Base-by-base conservation (phyloP, 257 asterid species). In the Solanum medicagineum region DNA sequence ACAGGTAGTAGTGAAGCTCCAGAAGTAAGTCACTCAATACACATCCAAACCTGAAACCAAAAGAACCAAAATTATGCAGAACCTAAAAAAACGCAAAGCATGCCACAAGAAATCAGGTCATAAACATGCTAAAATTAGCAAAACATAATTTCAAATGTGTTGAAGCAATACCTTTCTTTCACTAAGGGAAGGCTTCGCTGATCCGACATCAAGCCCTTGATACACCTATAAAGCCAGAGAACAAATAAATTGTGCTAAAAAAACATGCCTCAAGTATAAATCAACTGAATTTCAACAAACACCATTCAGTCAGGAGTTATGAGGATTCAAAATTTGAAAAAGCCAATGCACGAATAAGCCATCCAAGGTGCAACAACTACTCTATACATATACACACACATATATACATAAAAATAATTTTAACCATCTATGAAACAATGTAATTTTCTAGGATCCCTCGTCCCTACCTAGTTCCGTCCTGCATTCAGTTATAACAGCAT, bases 171-270 rank as follows among this genome's bases (percentile, higher is more conserved):
- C 99, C 98, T 92, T 89, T 90, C 97, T 91, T 69, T 95, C 98
- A 62, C 69, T 81, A 60, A 86, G 4, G 1, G 98, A 90, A 88
- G 99, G 98, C 86, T 96, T 96, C 24, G 99, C 99, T 11, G 99
- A 94, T 81, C 99, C 99, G 22, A 95, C 87, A 87, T 96, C 98
- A 84, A 96, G 97, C 62, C 99, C 98, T 91, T 89, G 89, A 90
- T 95, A 96, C 79, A 96, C 98, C 99, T 96, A 89, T 53, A 26
- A 16, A 29, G 19, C 83, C 51, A 29, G 29, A 79, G 49, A 29
- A 53, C 10, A 79, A 15, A 19, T 17, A 2, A 70, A 40, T 2
- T 40, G 3, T 36, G n/a, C 79, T 19, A 70, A 4, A 6, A 32
- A 57, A 17, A 70, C 12, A 70, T 2, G 16, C 45, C 26, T 8